Percentiles rank a stretch among this genome's conserved stretches.
Conservation (phyloP, 768 basidiomycete genomes). For the Nidula microcarpa region DNA sequence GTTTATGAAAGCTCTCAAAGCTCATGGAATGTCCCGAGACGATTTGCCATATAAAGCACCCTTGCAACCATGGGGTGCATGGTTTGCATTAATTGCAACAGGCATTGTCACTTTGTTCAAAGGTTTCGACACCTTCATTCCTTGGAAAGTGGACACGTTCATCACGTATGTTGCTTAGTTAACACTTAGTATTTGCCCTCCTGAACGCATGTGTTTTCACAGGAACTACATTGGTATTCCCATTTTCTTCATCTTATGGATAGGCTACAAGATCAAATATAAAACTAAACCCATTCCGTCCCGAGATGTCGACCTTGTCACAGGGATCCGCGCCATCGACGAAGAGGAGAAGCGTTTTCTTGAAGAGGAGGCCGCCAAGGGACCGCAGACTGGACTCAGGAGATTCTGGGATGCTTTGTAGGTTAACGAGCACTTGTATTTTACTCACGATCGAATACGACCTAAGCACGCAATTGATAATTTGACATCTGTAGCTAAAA, state of each 20-base stretch:
- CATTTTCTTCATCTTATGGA: slow-evolving; percentile 34
- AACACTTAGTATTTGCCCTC: no score
- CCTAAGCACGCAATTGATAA: no score
- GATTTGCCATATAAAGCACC: slow-evolving; percentile 51
- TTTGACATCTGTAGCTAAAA: no score
- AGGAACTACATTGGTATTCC: slow-evolving; percentile 44
- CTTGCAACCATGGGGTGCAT: slow-evolving; percentile 61
- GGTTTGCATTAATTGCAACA: slow-evolving; percentile 53
- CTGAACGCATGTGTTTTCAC: slow-evolving; percentile 7
- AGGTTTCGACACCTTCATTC: slow-evolving; percentile 48
- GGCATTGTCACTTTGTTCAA: slow-evolving; percentile 57
- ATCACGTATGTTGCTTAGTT: slow-evolving; percentile 44
- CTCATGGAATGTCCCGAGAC: slow-evolving; percentile 37
- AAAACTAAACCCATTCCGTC: slow-evolving; percentile 35
- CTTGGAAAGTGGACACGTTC: slow-evolving; percentile 53
- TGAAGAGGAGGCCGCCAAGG: slow-evolving; percentile 36
- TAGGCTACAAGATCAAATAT: slow-evolving; percentile 35
- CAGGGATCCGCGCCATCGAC: slow-evolving; percentile 56
- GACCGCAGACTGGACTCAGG: slow-evolving; percentile 23
- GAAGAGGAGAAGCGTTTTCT: slow-evolving; percentile 57
- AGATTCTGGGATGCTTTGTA: slow-evolving; percentile 39
- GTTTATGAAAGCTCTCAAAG: slow-evolving; percentile 42
- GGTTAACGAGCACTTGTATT: not conserved
- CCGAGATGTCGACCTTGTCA: slow-evolving; percentile 55
- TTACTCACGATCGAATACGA: no score